A percentile compares a stretch with the other conserved stretches of the same genome.
phyloP scores from a whole-genome alignment of 305 asterid genomes.

The Coffea humblotiana region DNA sequence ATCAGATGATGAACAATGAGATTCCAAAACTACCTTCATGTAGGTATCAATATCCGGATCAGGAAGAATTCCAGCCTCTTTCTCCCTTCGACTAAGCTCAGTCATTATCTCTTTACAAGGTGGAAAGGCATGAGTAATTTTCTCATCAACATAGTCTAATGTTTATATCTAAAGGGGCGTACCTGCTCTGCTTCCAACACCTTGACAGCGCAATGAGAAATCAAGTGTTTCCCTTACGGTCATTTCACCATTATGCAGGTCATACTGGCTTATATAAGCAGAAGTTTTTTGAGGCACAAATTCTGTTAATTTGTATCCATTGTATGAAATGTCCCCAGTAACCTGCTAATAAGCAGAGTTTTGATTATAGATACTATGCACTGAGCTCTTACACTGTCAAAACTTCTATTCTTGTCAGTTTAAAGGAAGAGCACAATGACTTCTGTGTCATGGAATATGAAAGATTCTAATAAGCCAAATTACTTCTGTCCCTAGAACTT shows the following conservation, averaged over 20 bases:
- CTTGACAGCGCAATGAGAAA: slow-evolving; percentile 70
- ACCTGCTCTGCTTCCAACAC: slow-evolving; percentile 71
- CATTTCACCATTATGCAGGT: slow-evolving; percentile 70
- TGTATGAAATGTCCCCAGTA: slow-evolving; percentile 58
- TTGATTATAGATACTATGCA: not conserved
- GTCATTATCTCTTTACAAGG: slow-evolving; percentile 47
- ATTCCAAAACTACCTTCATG: slow-evolving; percentile 57
- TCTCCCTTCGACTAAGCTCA: slow-evolving; percentile 63
- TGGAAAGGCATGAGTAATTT: not conserved
- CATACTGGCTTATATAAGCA: slow-evolving; percentile 70
- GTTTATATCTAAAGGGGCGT: slow-evolving; percentile 12
- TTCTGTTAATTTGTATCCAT: slow-evolving; percentile 59
- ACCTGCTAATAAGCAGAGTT: slow-evolving; percentile 35
- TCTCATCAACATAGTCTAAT: not conserved
- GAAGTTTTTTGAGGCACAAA: slow-evolving; percentile 75
- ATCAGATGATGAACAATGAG: not conserved
- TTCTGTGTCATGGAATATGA: not conserved
- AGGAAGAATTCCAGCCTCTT: slow-evolving; percentile 63
- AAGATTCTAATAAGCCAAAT: not conserved
- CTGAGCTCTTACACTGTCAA: not conserved
- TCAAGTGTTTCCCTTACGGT: slow-evolving; percentile 75
- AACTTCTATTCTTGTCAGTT: not conserved
- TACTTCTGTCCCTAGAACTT: not conserved
- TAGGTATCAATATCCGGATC: slow-evolving; percentile 72
- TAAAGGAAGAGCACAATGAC: not conserved